Conservation (phyloP, 306 rosid species). For the Spatholobus suberectus region DNA sequence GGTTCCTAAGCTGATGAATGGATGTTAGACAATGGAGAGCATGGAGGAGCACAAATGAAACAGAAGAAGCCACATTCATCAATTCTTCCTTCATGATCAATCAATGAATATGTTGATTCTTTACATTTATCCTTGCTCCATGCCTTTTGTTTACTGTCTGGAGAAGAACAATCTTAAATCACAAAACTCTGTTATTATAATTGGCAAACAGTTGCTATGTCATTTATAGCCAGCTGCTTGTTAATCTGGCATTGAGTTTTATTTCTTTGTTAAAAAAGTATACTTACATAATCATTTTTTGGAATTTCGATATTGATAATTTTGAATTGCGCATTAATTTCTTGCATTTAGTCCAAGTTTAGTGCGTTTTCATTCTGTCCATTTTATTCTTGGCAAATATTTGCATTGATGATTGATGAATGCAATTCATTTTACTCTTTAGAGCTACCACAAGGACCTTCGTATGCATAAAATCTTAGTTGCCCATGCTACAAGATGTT, state of each 20-base stretch:
- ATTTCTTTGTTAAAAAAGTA: not conserved
- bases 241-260: not conserved
- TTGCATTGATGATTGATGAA: conserved; percentile 5
- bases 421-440: conserved; percentile 19
- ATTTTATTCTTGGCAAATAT: not conserved
- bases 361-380: conserved; percentile 6
- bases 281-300: not conserved
- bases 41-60: not conserved
- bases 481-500: conserved; percentile 20
- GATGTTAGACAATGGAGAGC: not conserved
- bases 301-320: conserved; percentile 14
- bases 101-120: not conserved
- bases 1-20: not conserved
- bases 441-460: conserved; percentile 18
- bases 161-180: not conserved
- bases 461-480: not conserved
- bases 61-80: too few species aligned
- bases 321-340: not conserved
- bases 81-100: not conserved
- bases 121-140: not conserved
- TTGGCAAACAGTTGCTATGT: not conserved
- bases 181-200: not conserved
- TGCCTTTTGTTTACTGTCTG: not conserved
- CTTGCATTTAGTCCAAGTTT: conserved; percentile 15
- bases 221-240: not conserved